Base-by-base conservation (phyloP, 1,284 basidiomycete species). In the Trametes hirsuta region DNA sequence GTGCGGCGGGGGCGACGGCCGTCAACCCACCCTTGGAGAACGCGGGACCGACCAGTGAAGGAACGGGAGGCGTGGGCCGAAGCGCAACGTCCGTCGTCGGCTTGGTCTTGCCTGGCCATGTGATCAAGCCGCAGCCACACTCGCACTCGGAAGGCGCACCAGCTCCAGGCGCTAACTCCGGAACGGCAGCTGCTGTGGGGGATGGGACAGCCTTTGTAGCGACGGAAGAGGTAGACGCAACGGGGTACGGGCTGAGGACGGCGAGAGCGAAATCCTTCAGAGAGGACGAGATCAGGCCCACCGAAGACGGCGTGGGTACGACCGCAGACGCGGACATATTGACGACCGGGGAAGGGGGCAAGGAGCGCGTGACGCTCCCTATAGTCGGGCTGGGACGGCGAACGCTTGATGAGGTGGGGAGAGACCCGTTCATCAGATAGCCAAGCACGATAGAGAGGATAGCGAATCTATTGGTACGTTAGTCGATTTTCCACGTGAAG, bases 371-470 rank as follows among this genome's bases (percentile, higher is more conserved):
- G 4, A 59, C 41, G 3, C 51, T 41, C 18, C 56, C 59, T 44
- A 64, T 22, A 53, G 65, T 53, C 55, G 63, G 30, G 30, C 59
- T 34, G 52, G 51, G 40, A 50, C 56, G 37, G 46, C 62, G 51
- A 39, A 11, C 30, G n/a, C 42, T 40, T 35, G 49, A 39, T 9
- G 54, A 21, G 6, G 57, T 48, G 21, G 41, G 62, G 11, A 54
- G 51, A n/a, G 50, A 63, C 4, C 82, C 80, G 60, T 86, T 85
- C 66, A 86, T 80, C 9, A 85, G 76, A 62, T 87, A 83, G 12
- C 87, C 86, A 54, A 89, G 75, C n/a, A 90, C 78, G 41, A 90
- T 76, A 39, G 87, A 88, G 60, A 90, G 72, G 51, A 90, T 71
- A 0, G 87, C 85, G 61, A 90, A 80, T 50, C 88, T 90, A 68